Base-by-base conservation (phyloP, 2,329 filamentous ascomycete genomes). In the Parascedosporium putredinis region DNA sequence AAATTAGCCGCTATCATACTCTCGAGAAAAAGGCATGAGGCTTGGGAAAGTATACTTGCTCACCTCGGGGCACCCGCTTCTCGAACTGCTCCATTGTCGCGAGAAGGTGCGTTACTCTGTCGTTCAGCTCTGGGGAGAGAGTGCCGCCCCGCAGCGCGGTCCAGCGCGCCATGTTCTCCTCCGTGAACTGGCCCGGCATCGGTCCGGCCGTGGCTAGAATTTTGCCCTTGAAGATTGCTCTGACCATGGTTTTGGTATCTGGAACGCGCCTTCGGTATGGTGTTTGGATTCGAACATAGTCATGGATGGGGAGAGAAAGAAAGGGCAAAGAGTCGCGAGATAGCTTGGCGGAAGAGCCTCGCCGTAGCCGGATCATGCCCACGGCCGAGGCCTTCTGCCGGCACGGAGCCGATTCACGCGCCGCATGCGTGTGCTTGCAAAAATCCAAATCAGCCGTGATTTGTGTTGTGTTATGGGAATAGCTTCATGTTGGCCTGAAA, bases 61-160 rank as follows among this genome's bases (percentile, higher is more conserved):
- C 59, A 69, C 71, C 63, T 52, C 63, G 61, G 1, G 69, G 58
- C 5, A 60, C 58, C 25, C 54, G 63, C 18, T 70, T 64, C 53
- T 75, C 73, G 63, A 79, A 89, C 14, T 82, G 76, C 29, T 79
- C 72, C 46, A 75, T 68, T 0, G 78, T 79, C 49, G 80, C 78
- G 20, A 95, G 72, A 0, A 95, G 67, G 64, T 95, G 88, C 0
- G 88, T 95, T 8, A 84, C 78, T 0, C 68, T 58, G 0, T 70
- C 61, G 23, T 70, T 70, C 16, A 88, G 64, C 0, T 70, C 65
- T 1, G 68, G 61, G 0, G 68, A 65, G 59, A 81, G 84, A 1
- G 51, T 62, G 1, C 85, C 88, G 5, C 78, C 80, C 51, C 84
- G 78, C 3, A 69, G 60, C 3, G 68, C 67, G 8, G 87, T 73